Evolutionary conservation across 2,329 filamentous ascomycete species (phyloP).

Genomic region (Cadophora luteo-olivacea): DNA sequence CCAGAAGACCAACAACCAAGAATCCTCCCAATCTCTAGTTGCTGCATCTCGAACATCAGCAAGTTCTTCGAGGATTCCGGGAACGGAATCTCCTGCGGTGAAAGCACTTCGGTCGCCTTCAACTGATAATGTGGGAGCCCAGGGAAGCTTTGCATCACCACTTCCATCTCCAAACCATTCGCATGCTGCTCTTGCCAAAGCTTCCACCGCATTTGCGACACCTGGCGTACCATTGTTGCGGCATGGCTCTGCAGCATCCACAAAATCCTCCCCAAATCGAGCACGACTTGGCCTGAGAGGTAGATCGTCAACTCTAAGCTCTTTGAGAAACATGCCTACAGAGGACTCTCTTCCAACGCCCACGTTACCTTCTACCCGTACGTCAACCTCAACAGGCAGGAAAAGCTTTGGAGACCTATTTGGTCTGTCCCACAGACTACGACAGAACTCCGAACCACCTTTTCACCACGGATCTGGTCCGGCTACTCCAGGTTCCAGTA

Average conservation of each 20-base stretch:
- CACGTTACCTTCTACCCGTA: constrained; percentile 61
- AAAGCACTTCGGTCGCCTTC: constrained; percentile 50
- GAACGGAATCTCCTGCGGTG: constrained; percentile 37
- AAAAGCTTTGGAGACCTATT: constrained; percentile 94
- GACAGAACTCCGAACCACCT: constrained; percentile 79
- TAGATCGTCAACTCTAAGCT: constrained; percentile 90
- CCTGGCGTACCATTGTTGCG: constrained; percentile 56
- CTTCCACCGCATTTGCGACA: constrained; percentile 45
- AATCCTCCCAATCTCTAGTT: constrained; percentile 39
- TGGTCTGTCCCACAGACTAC: constrained; percentile 73
- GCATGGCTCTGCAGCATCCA: constrained; percentile 67
- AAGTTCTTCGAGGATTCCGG: constrained; percentile 49
- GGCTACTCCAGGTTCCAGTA: constrained; percentile 70
- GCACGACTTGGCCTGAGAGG: constrained; percentile 67
- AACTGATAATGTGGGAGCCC: constrained; percentile 35
- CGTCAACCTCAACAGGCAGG: constrained; percentile 86
- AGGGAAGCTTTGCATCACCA: constrained; percentile 35
- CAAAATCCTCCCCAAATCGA: constrained; percentile 73
- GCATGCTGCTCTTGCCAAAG: constrained; percentile 33
- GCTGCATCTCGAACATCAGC: constrained; percentile 51
- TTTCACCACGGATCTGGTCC: constrained; percentile 73
- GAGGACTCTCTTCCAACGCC: constrained; percentile 73
- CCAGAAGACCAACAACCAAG: constrained; percentile 64
- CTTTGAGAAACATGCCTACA: constrained; percentile 73
- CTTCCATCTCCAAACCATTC: constrained; percentile 40